phyloP scores from a whole-genome alignment of 1,139 yeast species.

The Meyerozyma carpophila region DNA sequence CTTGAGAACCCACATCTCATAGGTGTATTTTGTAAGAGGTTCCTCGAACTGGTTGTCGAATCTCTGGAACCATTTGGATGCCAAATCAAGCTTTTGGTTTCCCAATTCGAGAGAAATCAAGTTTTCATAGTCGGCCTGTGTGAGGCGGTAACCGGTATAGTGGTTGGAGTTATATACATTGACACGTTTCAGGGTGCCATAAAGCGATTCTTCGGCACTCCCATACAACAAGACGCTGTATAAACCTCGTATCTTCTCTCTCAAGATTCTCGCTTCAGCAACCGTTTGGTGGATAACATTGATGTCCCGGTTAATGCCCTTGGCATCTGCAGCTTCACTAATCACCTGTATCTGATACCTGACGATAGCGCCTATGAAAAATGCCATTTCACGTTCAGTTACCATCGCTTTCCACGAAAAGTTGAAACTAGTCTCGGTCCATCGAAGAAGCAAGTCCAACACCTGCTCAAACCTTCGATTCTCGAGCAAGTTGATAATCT shows the following conservation, averaged over 20 bases:
- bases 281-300: constrained; percentile 4
- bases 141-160: constrained; percentile 18
- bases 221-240: constrained; percentile 24
- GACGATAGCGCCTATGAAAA: constrained; percentile 19
- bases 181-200: constrained; percentile 14
- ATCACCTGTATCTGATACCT: constrained; percentile 16
- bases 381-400: constrained; percentile 18
- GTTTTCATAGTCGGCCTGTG: constrained; percentile 33
- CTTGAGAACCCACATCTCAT: constrained; percentile 30
- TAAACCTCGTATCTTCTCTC: constrained; percentile 20
- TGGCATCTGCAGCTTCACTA: constrained; percentile 6
- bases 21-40: constrained; percentile 19
- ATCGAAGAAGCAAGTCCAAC: constrained; percentile 16
- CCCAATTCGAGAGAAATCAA: constrained; percentile 30
- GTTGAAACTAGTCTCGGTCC: constrained; percentile 9
- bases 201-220: constrained; percentile 16
- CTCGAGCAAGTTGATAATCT: constrained; percentile 14
- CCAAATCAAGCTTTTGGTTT: constrained; percentile 34
- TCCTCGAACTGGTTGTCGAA: constrained; percentile 22
- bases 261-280: constrained; percentile 10
- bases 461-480: constrained; percentile 15
- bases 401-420: constrained; percentile 9
- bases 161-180: constrained; percentile 14
- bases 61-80: constrained; percentile 34
- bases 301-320: constrained; percentile 4